Evolutionary conservation across 2,329 filamentous ascomycete genomes (phyloP).

Genomic region (Didymella arachidicola): DNA sequence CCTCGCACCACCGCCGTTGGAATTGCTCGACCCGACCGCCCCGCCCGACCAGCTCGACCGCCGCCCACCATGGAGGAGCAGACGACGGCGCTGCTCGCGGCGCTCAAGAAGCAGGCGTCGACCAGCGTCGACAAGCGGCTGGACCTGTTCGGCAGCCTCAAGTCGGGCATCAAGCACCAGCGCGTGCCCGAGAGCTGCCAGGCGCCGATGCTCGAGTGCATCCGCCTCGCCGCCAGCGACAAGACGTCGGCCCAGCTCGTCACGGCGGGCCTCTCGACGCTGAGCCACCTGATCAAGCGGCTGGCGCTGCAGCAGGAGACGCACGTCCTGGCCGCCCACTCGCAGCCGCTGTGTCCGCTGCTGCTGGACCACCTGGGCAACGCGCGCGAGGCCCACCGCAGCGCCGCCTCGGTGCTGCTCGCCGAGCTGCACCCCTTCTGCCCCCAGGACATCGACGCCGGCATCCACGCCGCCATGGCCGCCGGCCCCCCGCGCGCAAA

Average conservation of each 20-base stretch:
- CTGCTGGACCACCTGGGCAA: constrained; percentile 88
- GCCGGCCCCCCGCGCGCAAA: constrained; percentile 86
- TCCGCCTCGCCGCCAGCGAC: constrained; percentile 76
- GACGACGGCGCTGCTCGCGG: constrained; percentile 61
- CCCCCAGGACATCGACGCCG: constrained; percentile 77
- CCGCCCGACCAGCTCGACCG: neutral
- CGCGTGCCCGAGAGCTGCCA: constrained; percentile 81
- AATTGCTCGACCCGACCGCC: neutral
- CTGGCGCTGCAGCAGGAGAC: constrained; percentile 85
- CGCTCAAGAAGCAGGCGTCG: constrained; percentile 68
- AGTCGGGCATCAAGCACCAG: constrained; percentile 90
- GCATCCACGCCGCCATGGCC: constrained; percentile 77
- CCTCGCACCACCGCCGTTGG: constrained; percentile 1
- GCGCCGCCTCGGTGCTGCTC: constrained; percentile 76
- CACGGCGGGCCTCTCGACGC: constrained; percentile 83
- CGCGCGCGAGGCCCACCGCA: constrained; percentile 82
- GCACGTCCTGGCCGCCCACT: constrained; percentile 72
- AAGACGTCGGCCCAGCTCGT: constrained; percentile 76
- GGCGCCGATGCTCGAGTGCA: constrained; percentile 79
- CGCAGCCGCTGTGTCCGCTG: constrained; percentile 73
- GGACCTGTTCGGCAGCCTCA: constrained; percentile 74
- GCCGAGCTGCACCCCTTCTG: constrained; percentile 77
- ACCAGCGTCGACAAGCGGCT: constrained; percentile 74
- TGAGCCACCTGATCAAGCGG: constrained; percentile 87
- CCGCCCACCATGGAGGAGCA: constrained; percentile 62